Base-by-base conservation (phyloP, 768 basidiomycete species). In the Guyanaporus albipodus region DNA sequence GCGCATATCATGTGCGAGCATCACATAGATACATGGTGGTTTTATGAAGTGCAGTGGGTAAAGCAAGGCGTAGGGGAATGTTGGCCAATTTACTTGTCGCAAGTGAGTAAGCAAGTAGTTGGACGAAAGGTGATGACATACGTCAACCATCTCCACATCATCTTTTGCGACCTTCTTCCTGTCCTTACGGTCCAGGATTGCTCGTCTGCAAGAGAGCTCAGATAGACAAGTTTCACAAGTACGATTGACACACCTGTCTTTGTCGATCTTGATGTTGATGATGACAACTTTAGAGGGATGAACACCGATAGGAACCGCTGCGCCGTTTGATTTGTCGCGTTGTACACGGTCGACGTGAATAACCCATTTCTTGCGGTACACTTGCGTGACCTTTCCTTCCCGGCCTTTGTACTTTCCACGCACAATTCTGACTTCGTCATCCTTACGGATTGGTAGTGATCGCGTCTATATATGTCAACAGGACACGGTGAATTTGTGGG, bases 321-420 rank as follows among this genome's bases (percentile, higher is more conserved):
- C 86, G 55, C 96, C 95, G 67, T 95, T 96, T 56, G 91, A 91
- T 73, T 97, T 97, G 77, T 99, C 95, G 57, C 92, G 83, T 70
- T 88, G 85, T 46, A 99, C 92, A 67, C 95, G 91, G 73, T 99
- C 95, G 66, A 99, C 89, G 73, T 97, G 87, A 70, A 99, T 87
- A 45, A 97, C 91, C 89, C 91, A 98, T 72, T 95, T 94, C 85
- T 95, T 95, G 70, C 94, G 88, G 80, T 94, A 95, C 55, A 97
- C 94, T 73, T 93, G 87, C 50, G 90, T 91, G 53, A 99, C 84
- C 76, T 97, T 97, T 63, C 95, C 95, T 78, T 99, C 95, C 66
- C 93, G 83, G 42, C 96, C 95, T 79, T 96, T 96, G 82, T 96
- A 93, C 71, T 95, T 94, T 46, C 95, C 95, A 55, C 95, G 82